These are phyloP conservation scores for Schwanniomyces pseudopolymorphus DNA, from an alignment of 805 yeast genomes.

Conservation along the genomic window DNA sequence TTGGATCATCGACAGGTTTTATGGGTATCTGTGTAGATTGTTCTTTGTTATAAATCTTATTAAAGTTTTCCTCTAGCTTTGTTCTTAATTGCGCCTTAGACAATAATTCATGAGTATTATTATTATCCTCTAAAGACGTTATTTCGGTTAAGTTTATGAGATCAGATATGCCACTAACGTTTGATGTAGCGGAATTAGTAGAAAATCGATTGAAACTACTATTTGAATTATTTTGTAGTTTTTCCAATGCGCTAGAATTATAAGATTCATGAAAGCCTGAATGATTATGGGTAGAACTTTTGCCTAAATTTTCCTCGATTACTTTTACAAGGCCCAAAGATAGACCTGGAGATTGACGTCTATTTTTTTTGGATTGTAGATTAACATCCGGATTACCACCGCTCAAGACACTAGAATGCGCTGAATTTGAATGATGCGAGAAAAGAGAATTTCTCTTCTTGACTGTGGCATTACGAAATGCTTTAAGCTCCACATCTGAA, in stretches of 20 bases:
- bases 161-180: constrained; percentile 45
- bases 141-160: constrained; percentile 46
- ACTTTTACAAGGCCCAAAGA: constrained; percentile 40
- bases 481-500: constrained; percentile 13
- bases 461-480: constrained; percentile 31
- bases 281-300: constrained; percentile 5
- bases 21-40: neutral
- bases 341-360: constrained; percentile 36
- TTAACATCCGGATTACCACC: neutral
- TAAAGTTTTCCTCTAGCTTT: constrained; percentile 39
- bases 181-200: constrained; percentile 50
- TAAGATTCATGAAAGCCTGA: constrained; percentile 23
- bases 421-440: neutral
- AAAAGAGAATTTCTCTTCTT: constrained; percentile 25
- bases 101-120: constrained; percentile 9
- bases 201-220: constrained; percentile 53
- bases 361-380: constrained; percentile 20
- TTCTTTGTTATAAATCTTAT: constrained; percentile 27
- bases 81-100: constrained; percentile 33
- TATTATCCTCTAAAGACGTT: constrained; percentile 32
- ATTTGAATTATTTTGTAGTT: constrained; percentile 8
- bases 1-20: neutral
- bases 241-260: constrained; percentile 36
- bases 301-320: constrained; percentile 31
- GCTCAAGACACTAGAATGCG: neutral